These are phyloP conservation scores for Mrakia hoshinonis DNA, from an alignment of 768 basidiomycete genomes.

Conservation along the genomic window DNA sequence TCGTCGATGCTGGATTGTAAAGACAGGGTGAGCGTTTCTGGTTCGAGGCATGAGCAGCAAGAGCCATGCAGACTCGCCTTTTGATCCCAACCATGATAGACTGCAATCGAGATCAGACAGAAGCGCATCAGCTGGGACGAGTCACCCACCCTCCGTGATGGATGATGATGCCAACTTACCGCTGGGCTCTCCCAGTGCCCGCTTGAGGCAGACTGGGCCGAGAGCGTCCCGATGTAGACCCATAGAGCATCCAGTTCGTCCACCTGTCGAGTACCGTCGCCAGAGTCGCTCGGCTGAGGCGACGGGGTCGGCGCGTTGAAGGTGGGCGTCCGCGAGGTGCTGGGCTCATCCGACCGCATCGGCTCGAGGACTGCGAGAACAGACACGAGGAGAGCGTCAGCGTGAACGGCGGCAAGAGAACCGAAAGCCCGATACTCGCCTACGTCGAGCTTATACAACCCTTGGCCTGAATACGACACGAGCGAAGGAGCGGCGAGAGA, in stretches of 20 bases:
- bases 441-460: slow-evolving; percentile 64
- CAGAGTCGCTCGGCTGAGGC: not conserved
- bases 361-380: slow-evolving; percentile 42
- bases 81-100: slow-evolving; percentile 6
- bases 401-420: too few relatives aligned
- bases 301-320: not conserved
- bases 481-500: too few relatives aligned
- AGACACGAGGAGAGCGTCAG: too few relatives aligned
- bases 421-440: too few relatives aligned
- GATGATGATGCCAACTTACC: slow-evolving; percentile 66
- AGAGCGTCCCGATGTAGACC: slow-evolving; percentile 58
- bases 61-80: not conserved
- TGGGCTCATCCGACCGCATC: not conserved
- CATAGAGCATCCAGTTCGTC: slow-evolving; percentile 44
- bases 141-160: too few relatives aligned
- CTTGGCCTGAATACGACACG: slow-evolving; percentile 44
- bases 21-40: slow-evolving; percentile 43
- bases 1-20: slow-evolving; percentile 44
- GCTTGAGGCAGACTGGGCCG: slow-evolving; percentile 56
- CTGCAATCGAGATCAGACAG: not conserved
- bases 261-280: not conserved
- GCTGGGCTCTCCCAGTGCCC: slow-evolving; percentile 51
- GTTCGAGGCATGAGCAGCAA: not conserved
- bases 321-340: not conserved
- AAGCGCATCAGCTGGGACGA: slow-evolving; percentile 46